A percentile compares a stretch with the other conserved stretches of the same genome.
Conservation (phyloP, 768 basidiomycete species). For the Russula abietina region DNA sequence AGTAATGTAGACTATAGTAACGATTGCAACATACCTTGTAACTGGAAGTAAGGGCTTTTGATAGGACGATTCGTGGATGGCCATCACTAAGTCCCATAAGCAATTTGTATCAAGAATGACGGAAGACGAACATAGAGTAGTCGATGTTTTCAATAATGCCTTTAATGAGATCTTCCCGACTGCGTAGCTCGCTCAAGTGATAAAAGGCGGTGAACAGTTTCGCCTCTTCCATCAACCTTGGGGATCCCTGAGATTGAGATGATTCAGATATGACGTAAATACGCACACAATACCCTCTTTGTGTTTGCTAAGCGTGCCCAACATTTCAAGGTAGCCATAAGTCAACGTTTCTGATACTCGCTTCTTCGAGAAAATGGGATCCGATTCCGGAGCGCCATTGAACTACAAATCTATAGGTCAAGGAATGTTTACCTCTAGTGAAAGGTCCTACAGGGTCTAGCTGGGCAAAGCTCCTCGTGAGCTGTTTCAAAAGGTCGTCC, state of each 20-base stretch:
- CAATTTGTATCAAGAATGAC: slow-evolving; percentile 1
- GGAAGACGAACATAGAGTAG: slow-evolving; percentile 67
- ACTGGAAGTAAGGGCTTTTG: slow-evolving; percentile 90
- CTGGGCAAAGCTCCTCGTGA: slow-evolving; percentile 83
- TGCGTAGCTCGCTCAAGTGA: slow-evolving; percentile 84
- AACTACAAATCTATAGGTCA: slow-evolving; percentile 41
- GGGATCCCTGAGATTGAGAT: neutral
- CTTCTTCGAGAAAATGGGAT: slow-evolving; percentile 80
- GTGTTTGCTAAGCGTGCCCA: slow-evolving; percentile 84
- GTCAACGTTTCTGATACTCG: slow-evolving; percentile 78
- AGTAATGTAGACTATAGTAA: neutral
- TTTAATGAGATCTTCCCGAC: slow-evolving; percentile 87
- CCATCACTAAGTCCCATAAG: slow-evolving; percentile 60
- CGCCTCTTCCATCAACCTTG: slow-evolving; percentile 81
- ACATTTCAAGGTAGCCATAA: slow-evolving; percentile 92
- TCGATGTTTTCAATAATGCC: slow-evolving; percentile 88
- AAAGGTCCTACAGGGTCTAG: slow-evolving; percentile 71
- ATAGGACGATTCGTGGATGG: slow-evolving; percentile 87
- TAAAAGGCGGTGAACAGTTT: slow-evolving; percentile 95
- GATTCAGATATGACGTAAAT: neutral
- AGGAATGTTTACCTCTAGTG: neutral
- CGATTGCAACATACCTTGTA: slow-evolving; percentile 57
- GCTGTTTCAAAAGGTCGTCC: slow-evolving; percentile 78
- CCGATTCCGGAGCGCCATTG: slow-evolving; percentile 63
- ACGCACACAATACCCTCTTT: slow-evolving; percentile 80